A percentile compares a stretch with the other conserved stretches of the same genome.
phyloP scores from a whole-genome alignment of 2,329 filamentous ascomycete species.

The Xylariaceae sp. region DNA sequence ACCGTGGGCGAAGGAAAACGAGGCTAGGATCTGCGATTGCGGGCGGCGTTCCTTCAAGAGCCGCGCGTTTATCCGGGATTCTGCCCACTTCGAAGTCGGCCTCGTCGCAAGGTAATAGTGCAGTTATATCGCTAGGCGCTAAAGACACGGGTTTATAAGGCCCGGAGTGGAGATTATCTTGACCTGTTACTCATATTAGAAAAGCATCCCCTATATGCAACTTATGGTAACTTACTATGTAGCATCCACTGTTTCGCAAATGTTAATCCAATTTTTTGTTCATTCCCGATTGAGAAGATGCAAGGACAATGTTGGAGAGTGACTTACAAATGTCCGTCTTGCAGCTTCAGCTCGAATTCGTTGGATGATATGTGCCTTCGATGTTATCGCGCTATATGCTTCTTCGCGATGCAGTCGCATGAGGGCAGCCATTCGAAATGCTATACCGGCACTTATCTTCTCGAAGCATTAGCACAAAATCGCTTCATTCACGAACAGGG shows the following conservation, averaged over 20 bases:
- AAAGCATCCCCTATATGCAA: constrained; percentile 3
- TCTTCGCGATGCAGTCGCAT: constrained; percentile 57
- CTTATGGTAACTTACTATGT: constrained; percentile 39
- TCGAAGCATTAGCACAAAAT: constrained; percentile 16
- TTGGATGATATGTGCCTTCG: constrained; percentile 42
- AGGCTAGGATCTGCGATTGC: constrained; percentile 46
- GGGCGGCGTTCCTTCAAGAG: constrained; percentile 51
- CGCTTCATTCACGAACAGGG: neutral
- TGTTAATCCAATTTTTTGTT: neutral
- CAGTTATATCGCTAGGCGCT: constrained; percentile 51
- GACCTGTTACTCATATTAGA: constrained; percentile 32
- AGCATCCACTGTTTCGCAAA: constrained; percentile 51
- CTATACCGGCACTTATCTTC: constrained; percentile 56
- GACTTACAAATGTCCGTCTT: constrained; percentile 51
- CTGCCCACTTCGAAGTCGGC: constrained; percentile 48
- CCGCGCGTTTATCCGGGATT: constrained; percentile 49
- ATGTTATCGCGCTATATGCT: constrained; percentile 43
- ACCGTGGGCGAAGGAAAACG: constrained; percentile 43
- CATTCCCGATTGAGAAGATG: too few species aligned
- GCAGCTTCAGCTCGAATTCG: constrained; percentile 54
- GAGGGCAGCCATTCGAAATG: constrained; percentile 53
- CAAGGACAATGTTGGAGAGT: neutral
- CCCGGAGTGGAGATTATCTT: constrained; percentile 56
- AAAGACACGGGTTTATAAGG: constrained; percentile 51
- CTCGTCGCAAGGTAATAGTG: constrained; percentile 53